phyloP scores from a whole-genome alignment of 257 asterid species.

The Lycium barbarum region DNA sequence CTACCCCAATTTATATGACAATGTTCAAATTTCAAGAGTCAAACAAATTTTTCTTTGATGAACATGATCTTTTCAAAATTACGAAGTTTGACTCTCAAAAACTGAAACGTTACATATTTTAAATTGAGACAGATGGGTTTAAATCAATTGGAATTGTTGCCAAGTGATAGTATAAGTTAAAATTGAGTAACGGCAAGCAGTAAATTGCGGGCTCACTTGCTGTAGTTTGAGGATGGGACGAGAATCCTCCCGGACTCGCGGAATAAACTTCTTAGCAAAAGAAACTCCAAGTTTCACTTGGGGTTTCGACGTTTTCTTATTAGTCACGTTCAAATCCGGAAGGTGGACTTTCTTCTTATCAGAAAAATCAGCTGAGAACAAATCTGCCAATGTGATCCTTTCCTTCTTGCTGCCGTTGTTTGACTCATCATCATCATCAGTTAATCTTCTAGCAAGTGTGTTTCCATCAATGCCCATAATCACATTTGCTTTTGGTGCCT shows the following conservation, averaged over 20 bases:
- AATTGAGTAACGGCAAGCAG: not conserved
- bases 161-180: not conserved
- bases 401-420: conserved; percentile 34
- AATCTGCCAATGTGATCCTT: conserved; percentile 72
- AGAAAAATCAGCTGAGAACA: conserved; percentile 57
- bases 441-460: not conserved
- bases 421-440: not conserved
- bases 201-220: conserved; percentile 43
- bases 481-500: not conserved
- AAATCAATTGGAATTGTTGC: not conserved
- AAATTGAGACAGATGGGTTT: too few species aligned
- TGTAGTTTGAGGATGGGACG: conserved; percentile 59
- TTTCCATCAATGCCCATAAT: not conserved
- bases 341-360: not conserved
- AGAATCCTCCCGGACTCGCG: conserved; percentile 43
- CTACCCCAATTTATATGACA: too few species aligned
- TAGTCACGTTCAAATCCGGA: not conserved
- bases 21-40: too few species aligned
- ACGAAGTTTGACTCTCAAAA: too few species aligned
- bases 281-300: conserved; percentile 34
- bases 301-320: not conserved
- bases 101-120: too few species aligned
- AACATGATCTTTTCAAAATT: too few species aligned
- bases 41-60: too few species aligned
- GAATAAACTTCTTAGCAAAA: conserved; percentile 43